Evolutionary conservation across 2,329 filamentous ascomycete genomes (phyloP).

Genomic region (Periconia sp.): DNA sequence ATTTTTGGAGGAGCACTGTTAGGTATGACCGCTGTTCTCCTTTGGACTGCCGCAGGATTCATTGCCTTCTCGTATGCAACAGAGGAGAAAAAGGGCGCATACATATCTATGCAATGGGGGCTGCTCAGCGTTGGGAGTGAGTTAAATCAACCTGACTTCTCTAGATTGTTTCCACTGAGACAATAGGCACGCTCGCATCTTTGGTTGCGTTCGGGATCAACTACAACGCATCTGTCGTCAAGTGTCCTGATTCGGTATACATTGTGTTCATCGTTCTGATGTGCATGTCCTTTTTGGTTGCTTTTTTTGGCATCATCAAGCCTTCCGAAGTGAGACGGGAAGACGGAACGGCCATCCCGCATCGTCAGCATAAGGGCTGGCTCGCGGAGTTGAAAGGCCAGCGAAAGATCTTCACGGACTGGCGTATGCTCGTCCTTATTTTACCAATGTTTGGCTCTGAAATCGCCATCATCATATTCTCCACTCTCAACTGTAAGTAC

Average conservation of each 20-base stretch:
- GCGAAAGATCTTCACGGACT: slow-evolving; percentile 12
- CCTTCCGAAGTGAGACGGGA: slow-evolving; percentile 6
- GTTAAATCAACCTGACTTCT: not conserved
- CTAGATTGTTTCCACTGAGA: not conserved
- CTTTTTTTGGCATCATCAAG: slow-evolving; percentile 9
- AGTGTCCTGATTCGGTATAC: slow-evolving; percentile 11
- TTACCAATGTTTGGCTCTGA: slow-evolving; percentile 14
- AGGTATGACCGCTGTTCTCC: slow-evolving; percentile 1
- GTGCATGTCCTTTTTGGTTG: slow-evolving; percentile 10
- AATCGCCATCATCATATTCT: slow-evolving; percentile 13
- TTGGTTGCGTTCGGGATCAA: slow-evolving; percentile 14
- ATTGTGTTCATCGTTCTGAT: slow-evolving; percentile 16
- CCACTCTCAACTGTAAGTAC: slow-evolving; percentile 13
- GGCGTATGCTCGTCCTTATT: slow-evolving; percentile 12
- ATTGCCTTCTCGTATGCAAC: slow-evolving; percentile 12
- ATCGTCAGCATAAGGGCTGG: slow-evolving; percentile 12
- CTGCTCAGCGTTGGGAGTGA: slow-evolving; percentile 11
- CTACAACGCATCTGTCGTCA: slow-evolving; percentile 9
- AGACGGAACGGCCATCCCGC: slow-evolving; percentile 12
- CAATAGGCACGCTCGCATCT: slow-evolving; percentile 10
- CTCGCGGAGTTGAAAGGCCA: slow-evolving; percentile 12
- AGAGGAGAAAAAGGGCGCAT: slow-evolving; percentile 9
- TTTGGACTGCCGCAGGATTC: slow-evolving; percentile 2
- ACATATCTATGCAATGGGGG: slow-evolving; percentile 15
- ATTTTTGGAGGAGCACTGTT: slow-evolving; percentile 2